Base-by-base conservation (phyloP, 176 grass and related monocot species). In the Aegilops speltoides region DNA sequence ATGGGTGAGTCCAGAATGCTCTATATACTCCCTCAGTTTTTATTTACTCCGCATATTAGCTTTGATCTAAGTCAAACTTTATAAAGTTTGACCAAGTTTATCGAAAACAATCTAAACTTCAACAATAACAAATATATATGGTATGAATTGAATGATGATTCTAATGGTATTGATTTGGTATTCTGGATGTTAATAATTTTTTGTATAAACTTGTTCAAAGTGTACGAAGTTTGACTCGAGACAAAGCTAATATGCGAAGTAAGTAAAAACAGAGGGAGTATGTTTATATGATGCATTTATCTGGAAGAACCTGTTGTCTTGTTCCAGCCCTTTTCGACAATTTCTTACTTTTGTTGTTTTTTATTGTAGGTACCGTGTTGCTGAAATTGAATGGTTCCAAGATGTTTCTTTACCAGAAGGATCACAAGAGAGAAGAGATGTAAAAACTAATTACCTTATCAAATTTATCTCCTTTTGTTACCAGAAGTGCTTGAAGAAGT, bases 301-400 rank as follows among this genome's bases (percentile, higher is more conserved):
- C 14, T 90, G 56, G 75, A 38, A 79, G 33, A 60, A 15, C 23
- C 57, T 79, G 59, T 15, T 29, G 34, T 32, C 20, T 84, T n/a
- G 45, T 38, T 38, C 74, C 31, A 76, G 45, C 46, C 82, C 75
- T 23, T 86, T 50, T 34, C 16, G 82, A 56, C 43, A 57, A 59
- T 62, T 52, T 72, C 70, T 88, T 81, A 74, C 80, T 67, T 89
- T 73, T 78, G 9, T 83, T 91, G 1, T 77, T 72, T 82, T 26
- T 80, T 41, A 66, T 65, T 86, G 62, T 68, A 99, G 94, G 54
- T 99, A 99, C 88, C 91, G 97, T 71, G 90, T 99, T 90, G 94
- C 97, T 88, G 90, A 99, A 94, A 89, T 99, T 91, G 97, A 99
- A 88, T 94, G 93, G 92, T 76, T 96, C 85, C 80, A 93, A 82